These are phyloP conservation scores for Apium graveolens DNA, from an alignment of 129 eudicot species.

Conservation along the genomic window DNA sequence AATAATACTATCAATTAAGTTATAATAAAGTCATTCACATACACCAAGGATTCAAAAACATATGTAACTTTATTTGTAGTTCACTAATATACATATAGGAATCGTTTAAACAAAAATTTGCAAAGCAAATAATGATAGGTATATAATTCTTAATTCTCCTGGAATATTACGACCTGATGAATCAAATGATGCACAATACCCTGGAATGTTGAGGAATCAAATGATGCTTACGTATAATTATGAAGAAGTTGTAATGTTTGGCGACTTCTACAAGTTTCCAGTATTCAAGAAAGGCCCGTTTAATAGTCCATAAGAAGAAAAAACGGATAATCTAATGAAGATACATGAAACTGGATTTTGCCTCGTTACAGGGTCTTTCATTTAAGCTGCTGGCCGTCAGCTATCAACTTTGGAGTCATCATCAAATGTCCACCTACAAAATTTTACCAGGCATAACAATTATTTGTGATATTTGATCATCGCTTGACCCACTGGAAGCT, in stretches of 20 bases:
- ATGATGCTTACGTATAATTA: not conserved
- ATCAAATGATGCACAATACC: not conserved
- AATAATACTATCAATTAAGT: too few species aligned
- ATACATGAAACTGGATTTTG: not conserved
- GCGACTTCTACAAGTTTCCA: not conserved
- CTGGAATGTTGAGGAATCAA: not conserved
- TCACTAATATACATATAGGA: too few species aligned
- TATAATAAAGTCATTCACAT: too few species aligned
- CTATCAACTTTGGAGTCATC: not conserved
- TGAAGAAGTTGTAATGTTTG: not conserved
- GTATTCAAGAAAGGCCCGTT: not conserved
- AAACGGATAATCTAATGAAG: not conserved
- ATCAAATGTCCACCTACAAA: not conserved
- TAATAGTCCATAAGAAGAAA: not conserved
- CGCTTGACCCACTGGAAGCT: slow-evolving; percentile 99
- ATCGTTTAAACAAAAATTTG: not conserved
- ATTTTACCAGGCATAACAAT: not conserved
- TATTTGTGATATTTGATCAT: slow-evolving; percentile 13
- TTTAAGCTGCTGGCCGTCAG: not conserved
- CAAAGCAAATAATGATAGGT: too few species aligned
- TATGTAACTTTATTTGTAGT: too few species aligned
- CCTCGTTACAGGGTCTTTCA: not conserved
- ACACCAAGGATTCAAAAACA: too few species aligned
- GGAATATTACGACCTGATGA: not conserved
- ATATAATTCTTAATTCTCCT: not conserved